Evolutionary conservation across 2,329 filamentous ascomycete species (phyloP).

Genomic region (Trichoderma cornu-damae): DNA sequence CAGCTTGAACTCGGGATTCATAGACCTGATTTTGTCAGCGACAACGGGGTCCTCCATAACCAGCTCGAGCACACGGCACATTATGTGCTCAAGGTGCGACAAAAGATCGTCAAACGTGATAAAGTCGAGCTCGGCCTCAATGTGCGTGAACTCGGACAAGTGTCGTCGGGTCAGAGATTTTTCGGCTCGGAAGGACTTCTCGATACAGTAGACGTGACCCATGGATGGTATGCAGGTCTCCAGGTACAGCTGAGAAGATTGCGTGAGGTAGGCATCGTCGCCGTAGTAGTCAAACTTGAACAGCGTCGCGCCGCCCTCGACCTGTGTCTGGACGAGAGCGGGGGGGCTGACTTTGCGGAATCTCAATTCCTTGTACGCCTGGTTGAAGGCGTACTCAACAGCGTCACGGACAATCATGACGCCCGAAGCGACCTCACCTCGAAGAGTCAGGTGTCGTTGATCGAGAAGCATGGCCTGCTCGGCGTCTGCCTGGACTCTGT

Average conservation of each 20-base stretch:
- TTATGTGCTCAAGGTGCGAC: constrained; percentile 75
- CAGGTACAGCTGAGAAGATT: constrained; percentile 95
- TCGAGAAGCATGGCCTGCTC: constrained; percentile 65
- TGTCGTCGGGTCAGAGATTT: constrained; percentile 93
- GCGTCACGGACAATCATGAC: constrained; percentile 83
- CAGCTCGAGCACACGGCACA: constrained; percentile 79
- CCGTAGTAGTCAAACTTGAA: constrained; percentile 88
- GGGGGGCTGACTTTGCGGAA: constrained; percentile 83
- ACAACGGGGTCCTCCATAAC: constrained; percentile 68
- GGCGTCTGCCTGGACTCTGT: constrained; percentile 53
- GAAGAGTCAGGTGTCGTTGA: constrained; percentile 77
- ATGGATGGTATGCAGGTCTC: constrained; percentile 88
- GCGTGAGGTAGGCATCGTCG: constrained; percentile 87
- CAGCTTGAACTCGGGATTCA: constrained; percentile 84
- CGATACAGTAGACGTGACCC: constrained; percentile 95
- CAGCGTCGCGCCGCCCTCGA: constrained; percentile 86
- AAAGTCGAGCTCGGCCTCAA: constrained; percentile 95
- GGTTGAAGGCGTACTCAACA: constrained; percentile 74
- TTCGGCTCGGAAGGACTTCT: constrained; percentile 97
- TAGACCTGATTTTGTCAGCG: constrained; percentile 68
- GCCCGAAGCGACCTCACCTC: constrained; percentile 76
- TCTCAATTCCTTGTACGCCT: constrained; percentile 69
- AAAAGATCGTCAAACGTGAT: constrained; percentile 90
- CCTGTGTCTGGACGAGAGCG: constrained; percentile 89
- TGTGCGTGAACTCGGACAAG: constrained; percentile 91